phyloP scores from a whole-genome alignment of 371 early-diverging fungal species.

The Circinella umbellata region DNA sequence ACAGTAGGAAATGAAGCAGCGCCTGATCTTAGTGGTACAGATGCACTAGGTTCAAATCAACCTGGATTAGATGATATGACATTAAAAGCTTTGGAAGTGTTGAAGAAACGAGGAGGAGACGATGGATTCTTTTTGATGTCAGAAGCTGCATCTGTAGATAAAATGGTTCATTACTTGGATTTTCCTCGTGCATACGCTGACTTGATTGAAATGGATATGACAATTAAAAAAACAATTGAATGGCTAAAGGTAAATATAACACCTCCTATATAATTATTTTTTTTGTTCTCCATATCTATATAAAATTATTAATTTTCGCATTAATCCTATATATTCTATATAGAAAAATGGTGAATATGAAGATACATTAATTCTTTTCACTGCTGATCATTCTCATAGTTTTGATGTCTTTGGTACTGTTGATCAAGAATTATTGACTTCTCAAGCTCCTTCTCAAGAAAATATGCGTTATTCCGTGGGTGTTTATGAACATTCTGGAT shows the following conservation, averaged over 20 bases:
- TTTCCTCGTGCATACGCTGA: constrained; percentile 75
- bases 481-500: constrained; percentile 68
- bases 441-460: constrained; percentile 16
- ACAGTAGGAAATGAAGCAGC: constrained; percentile 48
- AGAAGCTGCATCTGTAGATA: constrained; percentile 78
- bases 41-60: constrained; percentile 61
- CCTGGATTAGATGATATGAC: constrained; percentile 75
- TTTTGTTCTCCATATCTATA: no score
- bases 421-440: constrained; percentile 42
- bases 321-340: no score
- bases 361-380: constrained; percentile 71
- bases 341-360: constrained; percentile 53
- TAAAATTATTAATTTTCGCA: not conserved
- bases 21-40: constrained; percentile 52
- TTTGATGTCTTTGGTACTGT: constrained; percentile 78
- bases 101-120: constrained; percentile 65
- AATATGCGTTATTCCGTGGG: constrained; percentile 67
- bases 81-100: constrained; percentile 59
- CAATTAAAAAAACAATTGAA: constrained; percentile 64
- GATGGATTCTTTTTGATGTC: constrained; percentile 78
- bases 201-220: constrained; percentile 73
- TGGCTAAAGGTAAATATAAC: constrained; percentile 53
- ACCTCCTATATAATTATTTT: not conserved
- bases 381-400: constrained; percentile 69
- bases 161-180: constrained; percentile 69